phyloP scores from a whole-genome alignment of 2,329 filamentous ascomycete species.

The Pseudogymnoascus sp. region DNA sequence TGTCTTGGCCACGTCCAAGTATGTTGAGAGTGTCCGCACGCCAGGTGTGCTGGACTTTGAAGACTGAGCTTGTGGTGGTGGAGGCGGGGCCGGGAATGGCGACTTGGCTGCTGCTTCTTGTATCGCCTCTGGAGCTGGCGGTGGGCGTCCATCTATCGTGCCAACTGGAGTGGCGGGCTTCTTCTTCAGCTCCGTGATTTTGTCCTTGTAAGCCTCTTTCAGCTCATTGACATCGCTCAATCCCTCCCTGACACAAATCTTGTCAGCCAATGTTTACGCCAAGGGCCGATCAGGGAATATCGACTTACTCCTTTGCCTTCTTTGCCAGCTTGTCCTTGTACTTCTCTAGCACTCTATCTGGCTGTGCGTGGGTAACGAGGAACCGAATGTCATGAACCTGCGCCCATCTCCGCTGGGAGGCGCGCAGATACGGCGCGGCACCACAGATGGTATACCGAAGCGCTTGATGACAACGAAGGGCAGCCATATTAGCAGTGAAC shows the following conservation, averaged over 20 bases:
- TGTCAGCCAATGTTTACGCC: background rate
- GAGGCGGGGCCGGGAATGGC: constrained; percentile 24
- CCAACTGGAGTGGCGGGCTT: constrained; percentile 50
- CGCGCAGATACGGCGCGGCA: constrained; percentile 24
- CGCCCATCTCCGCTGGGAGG: constrained; percentile 71
- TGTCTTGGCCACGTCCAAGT: constrained; percentile 73
- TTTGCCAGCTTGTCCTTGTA: constrained; percentile 78
- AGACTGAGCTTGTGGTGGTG: constrained; percentile 29
- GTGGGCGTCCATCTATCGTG: constrained; percentile 25
- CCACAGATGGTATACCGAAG: constrained; percentile 36
- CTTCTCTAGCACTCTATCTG: constrained; percentile 66
- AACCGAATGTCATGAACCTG: constrained; percentile 89
- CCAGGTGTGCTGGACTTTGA: constrained; percentile 26
- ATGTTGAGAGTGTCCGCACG: constrained; percentile 54
- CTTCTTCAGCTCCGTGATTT: constrained; percentile 65
- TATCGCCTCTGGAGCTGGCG: constrained; percentile 28
- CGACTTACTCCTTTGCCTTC: constrained; percentile 63
- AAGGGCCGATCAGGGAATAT: background rate
- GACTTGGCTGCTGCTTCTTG: constrained; percentile 27
- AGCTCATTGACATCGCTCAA: constrained; percentile 63
- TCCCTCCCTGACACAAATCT: constrained; percentile 40
- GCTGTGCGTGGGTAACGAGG: constrained; percentile 66
- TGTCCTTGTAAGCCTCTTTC: constrained; percentile 75
- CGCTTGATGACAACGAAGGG: constrained; percentile 37
- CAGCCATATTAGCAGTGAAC: constrained; percentile 34